Evolutionary conservation across 768 basidiomycete species (phyloP).

Genomic region (Suillus subaureus): DNA sequence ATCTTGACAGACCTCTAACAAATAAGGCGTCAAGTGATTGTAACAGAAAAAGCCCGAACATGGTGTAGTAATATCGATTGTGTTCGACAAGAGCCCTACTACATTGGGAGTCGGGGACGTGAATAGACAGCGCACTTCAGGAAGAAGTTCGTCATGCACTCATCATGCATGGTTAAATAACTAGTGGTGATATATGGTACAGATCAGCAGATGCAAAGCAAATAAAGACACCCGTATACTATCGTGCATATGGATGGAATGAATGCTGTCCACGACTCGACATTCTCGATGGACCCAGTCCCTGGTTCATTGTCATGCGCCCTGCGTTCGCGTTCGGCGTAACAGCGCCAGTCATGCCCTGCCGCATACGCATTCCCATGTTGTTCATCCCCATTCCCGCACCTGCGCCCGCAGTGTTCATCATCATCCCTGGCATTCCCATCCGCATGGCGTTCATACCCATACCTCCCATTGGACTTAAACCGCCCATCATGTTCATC

Average conservation of each 20-base stretch:
- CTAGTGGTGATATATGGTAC: constrained; percentile 34
- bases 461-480: constrained; percentile 26
- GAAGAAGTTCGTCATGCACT: background rate
- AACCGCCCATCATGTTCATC: constrained; percentile 26
- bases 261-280: constrained; percentile 56
- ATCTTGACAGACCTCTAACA: too few relatives aligned
- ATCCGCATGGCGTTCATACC: constrained; percentile 23
- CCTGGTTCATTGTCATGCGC: constrained; percentile 45
- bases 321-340: constrained; percentile 33
- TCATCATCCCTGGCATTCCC: constrained; percentile 39
- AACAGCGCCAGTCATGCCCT: constrained; percentile 35
- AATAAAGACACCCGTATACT: constrained; percentile 15
- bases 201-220: constrained; percentile 18
- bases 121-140: background rate
- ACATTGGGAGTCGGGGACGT: background rate
- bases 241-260: constrained; percentile 70
- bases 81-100: too few relatives aligned
- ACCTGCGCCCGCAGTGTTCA: constrained; percentile 24
- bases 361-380: constrained; percentile 40
- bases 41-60: too few relatives aligned
- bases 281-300: constrained; percentile 50
- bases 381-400: constrained; percentile 39
- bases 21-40: too few relatives aligned
- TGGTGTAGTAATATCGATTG: too few relatives aligned
- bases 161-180: constrained; percentile 12